Percentiles rank a stretch among this genome's conserved stretches.
Conservation (phyloP, 2,329 filamentous ascomycete species). For the Xylariaceae sp. region DNA sequence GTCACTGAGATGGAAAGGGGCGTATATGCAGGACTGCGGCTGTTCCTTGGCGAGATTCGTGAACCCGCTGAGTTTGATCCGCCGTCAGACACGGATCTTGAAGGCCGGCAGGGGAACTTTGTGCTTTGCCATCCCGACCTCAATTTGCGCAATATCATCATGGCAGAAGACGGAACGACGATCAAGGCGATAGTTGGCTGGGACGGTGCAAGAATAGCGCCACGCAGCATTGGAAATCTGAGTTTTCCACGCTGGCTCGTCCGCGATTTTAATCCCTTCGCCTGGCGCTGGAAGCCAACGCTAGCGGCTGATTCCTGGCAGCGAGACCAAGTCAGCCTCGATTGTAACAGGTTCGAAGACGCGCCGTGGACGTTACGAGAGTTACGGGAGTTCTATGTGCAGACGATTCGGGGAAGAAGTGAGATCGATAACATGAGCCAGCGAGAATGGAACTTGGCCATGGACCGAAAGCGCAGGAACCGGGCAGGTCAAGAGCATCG, state of each 20-base stretch:
- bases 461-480: neutral
- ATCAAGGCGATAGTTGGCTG: constrained; percentile 26
- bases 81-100: neutral
- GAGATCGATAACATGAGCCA: constrained; percentile 9
- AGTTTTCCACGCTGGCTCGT: constrained; percentile 25
- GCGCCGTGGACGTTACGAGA: constrained; percentile 23
- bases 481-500: neutral
- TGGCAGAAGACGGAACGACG: constrained; percentile 19
- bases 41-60: constrained; percentile 18
- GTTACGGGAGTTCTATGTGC: constrained; percentile 21
- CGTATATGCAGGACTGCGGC: constrained; percentile 19
- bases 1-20: constrained; percentile 12
- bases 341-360: constrained; percentile 20
- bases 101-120: constrained; percentile 10
- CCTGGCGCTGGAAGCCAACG: constrained; percentile 21
- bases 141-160: constrained; percentile 25
- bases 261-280: constrained; percentile 25
- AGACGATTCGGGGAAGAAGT: constrained; percentile 5
- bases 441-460: neutral
- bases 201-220: constrained; percentile 22
- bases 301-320: constrained; percentile 13
- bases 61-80: constrained; percentile 13
- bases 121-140: constrained; percentile 26
- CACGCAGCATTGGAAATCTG: constrained; percentile 24
- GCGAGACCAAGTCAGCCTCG: neutral